phyloP scores from a whole-genome alignment of 2,329 filamentous ascomycete species.

The Dactylella cylindrospora region DNA sequence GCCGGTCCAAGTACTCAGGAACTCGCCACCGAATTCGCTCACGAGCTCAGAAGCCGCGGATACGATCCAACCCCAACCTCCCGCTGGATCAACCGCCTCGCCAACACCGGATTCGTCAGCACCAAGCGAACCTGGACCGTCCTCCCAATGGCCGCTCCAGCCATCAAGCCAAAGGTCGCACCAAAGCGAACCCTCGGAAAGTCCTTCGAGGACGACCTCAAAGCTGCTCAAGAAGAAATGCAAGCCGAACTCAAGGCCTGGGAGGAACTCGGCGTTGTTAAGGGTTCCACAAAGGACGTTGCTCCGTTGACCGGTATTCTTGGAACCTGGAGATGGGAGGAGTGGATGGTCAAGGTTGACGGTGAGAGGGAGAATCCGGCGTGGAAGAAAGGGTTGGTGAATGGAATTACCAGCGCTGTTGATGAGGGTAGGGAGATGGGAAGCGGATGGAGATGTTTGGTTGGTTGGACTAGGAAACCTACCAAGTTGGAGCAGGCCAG shows the following conservation, averaged over 20 bases:
- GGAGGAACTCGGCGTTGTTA: slow-evolving; percentile 54
- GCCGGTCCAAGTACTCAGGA: slow-evolving; percentile 76
- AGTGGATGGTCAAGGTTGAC: slow-evolving; percentile 77
- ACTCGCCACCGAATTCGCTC: slow-evolving; percentile 87
- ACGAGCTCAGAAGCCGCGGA: slow-evolving; percentile 81
- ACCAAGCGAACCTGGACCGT: slow-evolving; percentile 86
- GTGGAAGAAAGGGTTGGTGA: slow-evolving; percentile 55
- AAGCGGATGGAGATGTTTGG: slow-evolving; percentile 64
- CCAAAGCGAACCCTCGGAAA: slow-evolving; percentile 53
- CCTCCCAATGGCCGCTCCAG: slow-evolving; percentile 71
- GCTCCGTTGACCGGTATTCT: slow-evolving; percentile 78
- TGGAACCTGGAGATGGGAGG: slow-evolving; percentile 91
- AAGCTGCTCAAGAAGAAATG: slow-evolving; percentile 60
- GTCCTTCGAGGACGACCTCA: slow-evolving; percentile 58
- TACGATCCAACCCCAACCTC: slow-evolving; percentile 86
- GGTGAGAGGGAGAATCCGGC: slow-evolving; percentile 45
- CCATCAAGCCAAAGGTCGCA: slow-evolving; percentile 55
- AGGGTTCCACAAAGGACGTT: slow-evolving; percentile 70
- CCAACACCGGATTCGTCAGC: slow-evolving; percentile 73
- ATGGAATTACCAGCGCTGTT: slow-evolving; percentile 63
- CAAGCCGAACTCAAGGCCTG: slow-evolving; percentile 48
- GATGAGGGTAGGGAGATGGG: slow-evolving; percentile 65
- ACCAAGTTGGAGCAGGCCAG: slow-evolving; percentile 16
- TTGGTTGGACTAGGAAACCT: slow-evolving; percentile 67
- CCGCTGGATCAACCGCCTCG: slow-evolving; percentile 73